These are phyloP conservation scores for Tilletia walkeri DNA, from an alignment of 1,284 basidiomycete genomes.

Conservation along the genomic window DNA sequence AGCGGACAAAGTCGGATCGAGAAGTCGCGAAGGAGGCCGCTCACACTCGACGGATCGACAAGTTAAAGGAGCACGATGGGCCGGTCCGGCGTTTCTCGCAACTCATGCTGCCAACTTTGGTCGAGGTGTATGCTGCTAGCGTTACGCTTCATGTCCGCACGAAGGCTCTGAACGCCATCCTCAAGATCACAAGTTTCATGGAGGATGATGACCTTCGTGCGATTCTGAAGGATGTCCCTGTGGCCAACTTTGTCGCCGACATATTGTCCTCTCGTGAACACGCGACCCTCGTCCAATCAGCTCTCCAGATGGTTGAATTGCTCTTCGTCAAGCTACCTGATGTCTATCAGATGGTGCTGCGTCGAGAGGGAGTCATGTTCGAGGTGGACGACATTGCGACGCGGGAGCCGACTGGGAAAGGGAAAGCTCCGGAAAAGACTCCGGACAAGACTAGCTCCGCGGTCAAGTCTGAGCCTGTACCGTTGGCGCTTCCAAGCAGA, in stretches of 20 bases:
- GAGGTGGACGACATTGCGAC: slow-evolving; percentile 50
- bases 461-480: slow-evolving; percentile 12
- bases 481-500: slow-evolving; percentile 12
- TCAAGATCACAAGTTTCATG: slow-evolving; percentile 50
- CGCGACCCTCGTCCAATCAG: slow-evolving; percentile 34
- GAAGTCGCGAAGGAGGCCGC: slow-evolving; percentile 40
- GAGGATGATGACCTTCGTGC: slow-evolving; percentile 39
- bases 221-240: slow-evolving; percentile 44
- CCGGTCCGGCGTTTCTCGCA: slow-evolving; percentile 48
- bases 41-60: slow-evolving; percentile 39
- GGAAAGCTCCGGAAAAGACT: slow-evolving; percentile 82
- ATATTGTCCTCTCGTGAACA: slow-evolving; percentile 48
- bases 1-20: slow-evolving; percentile 29
- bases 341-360: slow-evolving; percentile 42
- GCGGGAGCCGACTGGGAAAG: slow-evolving; percentile 22
- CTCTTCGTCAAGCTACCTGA: slow-evolving; percentile 44
- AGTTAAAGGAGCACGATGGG: slow-evolving; percentile 37
- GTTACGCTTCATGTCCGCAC: slow-evolving; percentile 41
- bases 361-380: slow-evolving; percentile 51
- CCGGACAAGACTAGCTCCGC: slow-evolving; percentile 61
- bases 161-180: slow-evolving; percentile 46
- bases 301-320: slow-evolving; percentile 54
- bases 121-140: slow-evolving; percentile 52
- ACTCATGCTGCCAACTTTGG: slow-evolving; percentile 50
- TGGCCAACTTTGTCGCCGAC: slow-evolving; percentile 50